Percentiles rank a stretch among this genome's conserved stretches.
Evolutionary conservation across 2,329 filamentous ascomycete genomes (phyloP).

Genomic region (Fusarium xylarioides): DNA sequence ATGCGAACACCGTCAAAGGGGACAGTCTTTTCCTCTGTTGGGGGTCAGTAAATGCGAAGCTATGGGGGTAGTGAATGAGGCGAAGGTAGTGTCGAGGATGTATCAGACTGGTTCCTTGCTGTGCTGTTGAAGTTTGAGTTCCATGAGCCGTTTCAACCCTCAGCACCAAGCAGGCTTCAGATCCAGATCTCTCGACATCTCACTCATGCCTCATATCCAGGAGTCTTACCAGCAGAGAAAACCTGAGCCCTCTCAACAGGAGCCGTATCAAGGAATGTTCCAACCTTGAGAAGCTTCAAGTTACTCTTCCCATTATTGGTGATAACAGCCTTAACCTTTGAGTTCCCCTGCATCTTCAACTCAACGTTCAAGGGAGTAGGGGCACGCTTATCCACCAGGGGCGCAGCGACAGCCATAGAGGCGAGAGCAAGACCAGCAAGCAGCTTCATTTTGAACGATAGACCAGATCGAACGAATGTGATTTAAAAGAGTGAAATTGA

Average conservation of each 20-base stretch:
- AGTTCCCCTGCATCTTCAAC: slow-evolving; percentile 60
- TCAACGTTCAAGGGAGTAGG: slow-evolving; percentile 54
- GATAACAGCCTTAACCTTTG: slow-evolving; percentile 61
- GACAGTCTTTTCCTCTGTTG: slow-evolving; percentile 51
- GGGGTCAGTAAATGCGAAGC: not conserved
- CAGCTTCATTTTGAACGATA: slow-evolving; percentile 41
- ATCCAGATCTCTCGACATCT: not conserved
- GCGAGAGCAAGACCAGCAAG: slow-evolving; percentile 41
- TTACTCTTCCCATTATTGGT: slow-evolving; percentile 61
- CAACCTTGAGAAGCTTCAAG: slow-evolving; percentile 62
- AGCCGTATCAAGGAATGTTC: slow-evolving; percentile 62
- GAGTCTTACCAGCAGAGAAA: slow-evolving; percentile 53
- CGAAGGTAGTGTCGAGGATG: not conserved
- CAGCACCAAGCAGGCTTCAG: not conserved
- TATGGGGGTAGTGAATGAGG: not conserved
- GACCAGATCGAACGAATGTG: slow-evolving; percentile 21
- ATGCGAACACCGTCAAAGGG: slow-evolving; percentile 64
- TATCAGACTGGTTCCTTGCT: not conserved
- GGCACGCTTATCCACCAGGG: slow-evolving; percentile 45
- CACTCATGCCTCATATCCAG: too few relatives aligned
- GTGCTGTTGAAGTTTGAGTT: not conserved
- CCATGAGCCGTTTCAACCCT: not conserved
- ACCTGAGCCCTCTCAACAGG: slow-evolving; percentile 64
- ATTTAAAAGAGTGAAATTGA: not conserved
- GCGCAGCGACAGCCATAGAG: slow-evolving; percentile 39